phyloP scores from a whole-genome alignment of 192 early-diverging fungal species.

The Gamsiella multidivaricata region DNA sequence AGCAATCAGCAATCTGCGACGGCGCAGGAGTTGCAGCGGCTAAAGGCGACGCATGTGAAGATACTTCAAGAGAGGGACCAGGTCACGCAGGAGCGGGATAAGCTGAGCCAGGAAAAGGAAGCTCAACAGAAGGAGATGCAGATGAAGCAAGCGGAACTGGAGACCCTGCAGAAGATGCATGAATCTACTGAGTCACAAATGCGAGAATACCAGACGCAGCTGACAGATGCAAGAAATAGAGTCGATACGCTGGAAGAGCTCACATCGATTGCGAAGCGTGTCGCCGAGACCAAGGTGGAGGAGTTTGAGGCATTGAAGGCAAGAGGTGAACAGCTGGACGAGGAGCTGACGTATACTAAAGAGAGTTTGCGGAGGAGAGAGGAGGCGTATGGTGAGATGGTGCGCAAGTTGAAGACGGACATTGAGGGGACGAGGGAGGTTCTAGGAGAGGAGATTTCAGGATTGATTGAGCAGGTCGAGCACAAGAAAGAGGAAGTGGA shows the following conservation, averaged over 20 bases:
- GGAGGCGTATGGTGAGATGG: slow-evolving; percentile 14
- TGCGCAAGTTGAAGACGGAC: slow-evolving; percentile 7
- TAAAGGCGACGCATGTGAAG: slow-evolving; percentile 28
- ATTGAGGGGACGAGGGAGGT: slow-evolving; percentile 28
- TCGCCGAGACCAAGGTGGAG: slow-evolving; percentile 33
- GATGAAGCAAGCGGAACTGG: slow-evolving; percentile 29
- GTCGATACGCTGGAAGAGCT: slow-evolving; percentile 42
- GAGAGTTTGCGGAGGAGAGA: slow-evolving; percentile 9
- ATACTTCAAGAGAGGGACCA: slow-evolving; percentile 26
- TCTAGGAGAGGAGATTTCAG: slow-evolving; percentile 44
- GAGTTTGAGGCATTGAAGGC: slow-evolving; percentile 23
- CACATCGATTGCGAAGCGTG: slow-evolving; percentile 48
- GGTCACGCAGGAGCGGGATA: slow-evolving; percentile 15
- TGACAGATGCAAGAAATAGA: slow-evolving; percentile 25
- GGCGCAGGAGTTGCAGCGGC: slow-evolving; percentile 14
- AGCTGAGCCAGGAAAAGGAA: slow-evolving; percentile 3
- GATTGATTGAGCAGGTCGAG: neutral
- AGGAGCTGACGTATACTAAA: neutral
- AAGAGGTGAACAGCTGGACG: slow-evolving; percentile 16
- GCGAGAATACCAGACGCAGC: slow-evolving; percentile 26
- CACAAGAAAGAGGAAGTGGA: neutral
- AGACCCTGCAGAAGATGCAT: slow-evolving; percentile 22
- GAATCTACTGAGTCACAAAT: slow-evolving; percentile 24
- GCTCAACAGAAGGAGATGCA: slow-evolving; percentile 21
- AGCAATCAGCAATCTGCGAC: slow-evolving; percentile 5